Conservation (phyloP, 257 asterid species). For the Solanum chmielewskii region DNA sequence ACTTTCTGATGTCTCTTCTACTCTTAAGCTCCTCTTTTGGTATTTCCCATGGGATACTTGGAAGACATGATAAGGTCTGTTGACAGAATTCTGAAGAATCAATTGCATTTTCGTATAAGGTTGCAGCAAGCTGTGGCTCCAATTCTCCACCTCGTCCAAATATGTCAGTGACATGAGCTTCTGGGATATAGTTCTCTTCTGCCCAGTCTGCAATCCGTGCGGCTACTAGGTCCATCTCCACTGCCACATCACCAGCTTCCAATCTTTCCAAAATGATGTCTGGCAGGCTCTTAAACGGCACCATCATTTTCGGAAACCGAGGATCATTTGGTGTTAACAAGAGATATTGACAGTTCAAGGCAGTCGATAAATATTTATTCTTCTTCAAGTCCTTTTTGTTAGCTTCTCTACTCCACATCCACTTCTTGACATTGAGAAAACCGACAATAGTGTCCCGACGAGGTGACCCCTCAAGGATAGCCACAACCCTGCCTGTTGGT, state of each 20-base stretch:
- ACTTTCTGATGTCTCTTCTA: slow-evolving; percentile 55
- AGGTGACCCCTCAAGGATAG: slow-evolving; percentile 47
- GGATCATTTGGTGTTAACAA: slow-evolving; percentile 60
- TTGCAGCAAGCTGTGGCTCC: slow-evolving; percentile 74
- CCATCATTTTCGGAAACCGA: slow-evolving; percentile 64
- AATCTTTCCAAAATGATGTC: slow-evolving; percentile 38
- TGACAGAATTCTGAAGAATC: slow-evolving; percentile 57
- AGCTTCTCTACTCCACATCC: slow-evolving; percentile 34
- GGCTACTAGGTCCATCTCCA: slow-evolving; percentile 64
- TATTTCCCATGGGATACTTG: slow-evolving; percentile 48
- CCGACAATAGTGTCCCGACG: slow-evolving; percentile 59
- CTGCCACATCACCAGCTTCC: slow-evolving; percentile 49
- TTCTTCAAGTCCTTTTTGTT: slow-evolving; percentile 39
- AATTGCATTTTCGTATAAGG: slow-evolving; percentile 63
- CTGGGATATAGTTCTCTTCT: slow-evolving; percentile 59
- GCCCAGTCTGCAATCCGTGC: slow-evolving; percentile 69
- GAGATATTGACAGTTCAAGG: slow-evolving; percentile 30
- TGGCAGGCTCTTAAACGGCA: slow-evolving; percentile 48
- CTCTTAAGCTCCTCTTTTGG: slow-evolving; percentile 45
- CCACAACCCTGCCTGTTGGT: slow-evolving; percentile 83
- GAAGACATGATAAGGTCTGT: slow-evolving; percentile 56
- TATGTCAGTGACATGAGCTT: slow-evolving; percentile 34
- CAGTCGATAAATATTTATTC: slow-evolving; percentile 20
- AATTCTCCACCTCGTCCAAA: slow-evolving; percentile 80
- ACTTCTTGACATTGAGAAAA: slow-evolving; percentile 59